Percentiles rank a stretch among this genome's conserved stretches.
phyloP scores from a whole-genome alignment of 2,329 filamentous ascomycete species.

The Arthrocladium fulminans region DNA sequence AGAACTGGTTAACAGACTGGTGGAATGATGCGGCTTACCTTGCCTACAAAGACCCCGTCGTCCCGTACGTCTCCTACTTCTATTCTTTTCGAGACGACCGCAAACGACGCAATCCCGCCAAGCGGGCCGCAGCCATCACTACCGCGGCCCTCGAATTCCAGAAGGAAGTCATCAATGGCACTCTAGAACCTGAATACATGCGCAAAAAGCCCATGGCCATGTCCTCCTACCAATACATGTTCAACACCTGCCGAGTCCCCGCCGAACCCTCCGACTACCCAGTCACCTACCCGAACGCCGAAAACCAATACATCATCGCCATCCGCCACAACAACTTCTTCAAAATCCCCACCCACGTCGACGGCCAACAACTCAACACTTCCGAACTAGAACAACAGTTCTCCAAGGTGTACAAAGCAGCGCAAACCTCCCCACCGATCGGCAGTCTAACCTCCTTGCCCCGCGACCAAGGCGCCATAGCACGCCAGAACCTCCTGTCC shows the following conservation, averaged over 20 bases:
- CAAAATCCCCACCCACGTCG: conserved; percentile 75
- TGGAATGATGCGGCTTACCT: conserved; percentile 96
- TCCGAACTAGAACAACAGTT: conserved; percentile 88
- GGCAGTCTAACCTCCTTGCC: conserved; percentile 85
- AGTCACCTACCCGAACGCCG: conserved; percentile 64
- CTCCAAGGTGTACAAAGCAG: conserved; percentile 69
- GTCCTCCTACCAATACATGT: conserved; percentile 99
- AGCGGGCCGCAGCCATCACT: conserved; percentile 84
- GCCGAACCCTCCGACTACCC: conserved; percentile 74
- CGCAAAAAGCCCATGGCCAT: conserved; percentile 95
- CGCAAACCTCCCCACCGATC: conserved; percentile 62
- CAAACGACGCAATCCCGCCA: conserved; percentile 74
- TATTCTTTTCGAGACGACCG: conserved; percentile 96
- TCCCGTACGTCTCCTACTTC: conserved; percentile 98
- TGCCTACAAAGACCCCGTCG: conserved; percentile 84
- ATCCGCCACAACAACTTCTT: conserved; percentile 97
- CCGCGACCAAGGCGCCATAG: conserved; percentile 85
- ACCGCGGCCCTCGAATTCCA: conserved; percentile 88
- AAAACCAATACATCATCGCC: conserved; percentile 80
- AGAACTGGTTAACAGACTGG: conserved; percentile 97
- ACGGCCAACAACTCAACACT: conserved; percentile 77
- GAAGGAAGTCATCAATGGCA: conserved; percentile 72
- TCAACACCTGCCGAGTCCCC: conserved; percentile 83
- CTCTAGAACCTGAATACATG: conserved; percentile 96
- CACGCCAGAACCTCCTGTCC: conserved; percentile 64